phyloP scores from a whole-genome alignment of 306 rosid species.

The Quercus engelmannii region DNA sequence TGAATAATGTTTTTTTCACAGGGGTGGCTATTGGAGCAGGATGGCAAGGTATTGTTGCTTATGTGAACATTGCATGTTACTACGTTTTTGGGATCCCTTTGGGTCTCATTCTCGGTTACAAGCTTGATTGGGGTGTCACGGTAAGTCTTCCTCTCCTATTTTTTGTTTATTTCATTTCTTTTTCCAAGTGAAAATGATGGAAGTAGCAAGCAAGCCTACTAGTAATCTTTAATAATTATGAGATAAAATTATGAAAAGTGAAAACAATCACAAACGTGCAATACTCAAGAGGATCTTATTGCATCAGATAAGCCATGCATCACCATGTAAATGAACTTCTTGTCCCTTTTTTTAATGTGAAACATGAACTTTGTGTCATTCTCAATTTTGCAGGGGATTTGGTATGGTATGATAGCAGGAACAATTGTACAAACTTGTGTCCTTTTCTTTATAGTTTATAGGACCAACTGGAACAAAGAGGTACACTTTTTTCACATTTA shows the following conservation, averaged over 20 bases:
- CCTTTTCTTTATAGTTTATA: slow-evolving; percentile 48
- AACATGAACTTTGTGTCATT: not conserved
- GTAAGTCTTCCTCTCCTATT: slow-evolving; percentile 23
- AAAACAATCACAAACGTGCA: no score
- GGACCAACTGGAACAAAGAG: slow-evolving; percentile 76
- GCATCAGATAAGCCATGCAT: not conserved
- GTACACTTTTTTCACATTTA: slow-evolving; percentile 8
- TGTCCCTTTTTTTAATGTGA: no score
- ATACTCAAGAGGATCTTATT: not conserved
- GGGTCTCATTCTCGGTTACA: slow-evolving; percentile 59
- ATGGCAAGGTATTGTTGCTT: slow-evolving; percentile 74
- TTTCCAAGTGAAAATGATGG: not conserved
- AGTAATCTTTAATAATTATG: no score
- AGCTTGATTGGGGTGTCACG: slow-evolving; percentile 41
- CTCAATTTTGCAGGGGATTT: slow-evolving; percentile 55
- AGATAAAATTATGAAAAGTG: no score
- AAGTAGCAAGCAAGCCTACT: no score
- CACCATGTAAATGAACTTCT: not conserved
- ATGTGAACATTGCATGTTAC: slow-evolving; percentile 68
- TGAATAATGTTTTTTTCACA: not conserved
- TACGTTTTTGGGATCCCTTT: slow-evolving; percentile 74
- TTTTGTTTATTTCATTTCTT: not conserved
- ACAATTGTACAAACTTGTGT: slow-evolving; percentile 64
- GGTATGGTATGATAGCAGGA: slow-evolving; percentile 72
- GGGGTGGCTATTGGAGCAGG: slow-evolving; percentile 95